Evolutionary conservation across 495 filamentous ascomycete species (phyloP).

Genomic region (Pyrenula massariospora): DNA sequence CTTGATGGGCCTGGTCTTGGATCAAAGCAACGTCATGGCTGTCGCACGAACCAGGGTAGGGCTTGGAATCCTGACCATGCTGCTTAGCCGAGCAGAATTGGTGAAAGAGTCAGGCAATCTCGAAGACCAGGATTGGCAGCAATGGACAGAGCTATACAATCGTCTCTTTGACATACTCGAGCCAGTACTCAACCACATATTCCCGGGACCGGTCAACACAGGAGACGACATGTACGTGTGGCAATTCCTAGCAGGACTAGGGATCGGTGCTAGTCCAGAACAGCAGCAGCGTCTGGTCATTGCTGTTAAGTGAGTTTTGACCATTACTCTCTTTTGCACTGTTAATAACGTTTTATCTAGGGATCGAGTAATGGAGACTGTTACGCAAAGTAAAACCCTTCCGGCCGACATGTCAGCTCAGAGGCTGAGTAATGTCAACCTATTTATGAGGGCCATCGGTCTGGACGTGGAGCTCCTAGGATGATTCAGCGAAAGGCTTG

Average conservation of each 20-base stretch:
- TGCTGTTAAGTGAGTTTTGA: conserved; percentile 66
- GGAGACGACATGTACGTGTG: conserved; percentile 91
- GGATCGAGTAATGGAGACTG: conserved; percentile 95
- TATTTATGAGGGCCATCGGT: conserved; percentile 97
- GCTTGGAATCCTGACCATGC: conserved; percentile 83
- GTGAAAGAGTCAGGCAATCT: conserved; percentile 66
- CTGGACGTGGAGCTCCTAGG: conserved; percentile 90
- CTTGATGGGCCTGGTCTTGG: conserved; percentile 71
- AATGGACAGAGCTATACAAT: conserved; percentile 77
- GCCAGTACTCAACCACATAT: conserved; percentile 68
- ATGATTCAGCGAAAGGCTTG: conserved; percentile 20
- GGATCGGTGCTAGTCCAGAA: conserved; percentile 80
- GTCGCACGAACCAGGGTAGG: conserved; percentile 78
- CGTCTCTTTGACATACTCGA: conserved; percentile 79
- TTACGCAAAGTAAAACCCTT: conserved; percentile 73
- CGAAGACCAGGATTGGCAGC: conserved; percentile 60
- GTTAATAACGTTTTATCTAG: conserved; percentile 20
- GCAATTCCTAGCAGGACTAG: conserved; percentile 92
- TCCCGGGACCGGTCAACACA: conserved; percentile 71
- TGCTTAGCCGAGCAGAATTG: conserved; percentile 86
- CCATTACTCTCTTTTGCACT: neutral
- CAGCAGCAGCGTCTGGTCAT: conserved; percentile 91
- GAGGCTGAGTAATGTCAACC: conserved; percentile 81
- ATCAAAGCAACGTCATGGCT: conserved; percentile 64
- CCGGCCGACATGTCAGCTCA: conserved; percentile 72